A percentile compares a stretch with the other conserved stretches of the same genome.
Conservation (phyloP, 768 basidiomycete genomes). For the Russula vinacea region DNA sequence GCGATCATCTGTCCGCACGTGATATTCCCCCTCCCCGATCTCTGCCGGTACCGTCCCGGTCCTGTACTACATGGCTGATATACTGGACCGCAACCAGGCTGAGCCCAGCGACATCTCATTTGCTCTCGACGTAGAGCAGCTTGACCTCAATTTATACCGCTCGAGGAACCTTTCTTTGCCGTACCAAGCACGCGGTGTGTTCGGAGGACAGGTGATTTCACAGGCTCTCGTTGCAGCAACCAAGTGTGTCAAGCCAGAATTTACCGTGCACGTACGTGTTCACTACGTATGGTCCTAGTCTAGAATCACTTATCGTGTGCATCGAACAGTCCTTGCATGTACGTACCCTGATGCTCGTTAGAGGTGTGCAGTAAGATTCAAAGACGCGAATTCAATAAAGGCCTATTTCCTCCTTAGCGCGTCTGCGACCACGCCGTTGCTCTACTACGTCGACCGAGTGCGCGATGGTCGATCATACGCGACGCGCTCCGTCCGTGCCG, state of each 20-base stretch:
- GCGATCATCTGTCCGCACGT: background rate
- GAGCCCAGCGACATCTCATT: conserved; percentile 53
- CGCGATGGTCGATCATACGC: conserved; percentile 73
- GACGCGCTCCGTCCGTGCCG: conserved; percentile 50
- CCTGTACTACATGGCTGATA: conserved; percentile 16
- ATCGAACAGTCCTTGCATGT: conserved; percentile 64
- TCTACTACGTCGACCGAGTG: conserved; percentile 74
- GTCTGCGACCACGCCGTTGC: conserved; percentile 66
- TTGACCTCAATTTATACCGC: conserved; percentile 74
- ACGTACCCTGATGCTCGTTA: conserved; percentile 32
- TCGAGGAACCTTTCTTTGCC: conserved; percentile 74
- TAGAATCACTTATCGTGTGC: background rate
- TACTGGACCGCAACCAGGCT: conserved; percentile 17
- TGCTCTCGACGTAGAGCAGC: conserved; percentile 71
- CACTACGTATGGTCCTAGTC: too few relatives aligned
- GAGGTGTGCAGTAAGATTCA: background rate
- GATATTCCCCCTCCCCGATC: background rate
- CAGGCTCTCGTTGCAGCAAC: conserved; percentile 83
- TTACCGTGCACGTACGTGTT: conserved; percentile 66
- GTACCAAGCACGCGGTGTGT: conserved; percentile 62
- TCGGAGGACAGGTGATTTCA: conserved; percentile 87
- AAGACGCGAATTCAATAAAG: conserved; percentile 39
- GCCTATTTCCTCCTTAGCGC: conserved; percentile 81
- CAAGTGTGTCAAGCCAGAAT: conserved; percentile 62
- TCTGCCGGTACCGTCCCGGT: too few relatives aligned